Percentiles rank a stretch among this genome's conserved stretches.
phyloP scores from a whole-genome alignment of 2,329 filamentous ascomycete genomes.

The Cladosporium sp. region DNA sequence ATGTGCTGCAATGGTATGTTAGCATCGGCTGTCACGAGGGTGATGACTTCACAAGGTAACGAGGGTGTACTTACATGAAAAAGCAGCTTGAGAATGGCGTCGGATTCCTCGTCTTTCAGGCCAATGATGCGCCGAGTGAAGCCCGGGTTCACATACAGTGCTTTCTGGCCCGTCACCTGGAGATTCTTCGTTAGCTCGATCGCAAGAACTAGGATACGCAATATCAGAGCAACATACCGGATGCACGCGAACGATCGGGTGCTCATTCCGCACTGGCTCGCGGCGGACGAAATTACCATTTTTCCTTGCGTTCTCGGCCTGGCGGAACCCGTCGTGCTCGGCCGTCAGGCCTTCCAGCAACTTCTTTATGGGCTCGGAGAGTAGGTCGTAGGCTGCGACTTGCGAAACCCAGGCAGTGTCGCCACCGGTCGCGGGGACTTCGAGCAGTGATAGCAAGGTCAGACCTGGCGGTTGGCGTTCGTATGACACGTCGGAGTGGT shows the following conservation, averaged over 20 bases:
- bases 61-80: background rate
- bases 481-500: conserved; percentile 86
- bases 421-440: conserved; percentile 72
- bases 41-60: background rate
- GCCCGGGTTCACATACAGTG: conserved; percentile 9
- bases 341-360: conserved; percentile 75
- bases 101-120: conserved; percentile 7
- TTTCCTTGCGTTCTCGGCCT: conserved; percentile 2
- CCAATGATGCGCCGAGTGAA: conserved; percentile 12
- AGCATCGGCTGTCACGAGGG: background rate
- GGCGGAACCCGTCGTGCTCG: conserved; percentile 68
- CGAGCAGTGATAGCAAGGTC: conserved; percentile 81
- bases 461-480: conserved; percentile 84
- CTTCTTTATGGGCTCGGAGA: conserved; percentile 74
- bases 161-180: conserved; percentile 4
- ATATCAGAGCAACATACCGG: background rate
- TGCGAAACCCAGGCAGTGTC: conserved; percentile 80
- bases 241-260: conserved; percentile 9
- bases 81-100: background rate
- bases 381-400: conserved; percentile 72
- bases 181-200: background rate
- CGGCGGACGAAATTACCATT: conserved; percentile 11
- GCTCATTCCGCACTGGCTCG: conserved; percentile 4
- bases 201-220: background rate
- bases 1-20: too few species aligned